phyloP scores from a whole-genome alignment of 78 protist species.

The Dictyostelium intermedium region DNA sequence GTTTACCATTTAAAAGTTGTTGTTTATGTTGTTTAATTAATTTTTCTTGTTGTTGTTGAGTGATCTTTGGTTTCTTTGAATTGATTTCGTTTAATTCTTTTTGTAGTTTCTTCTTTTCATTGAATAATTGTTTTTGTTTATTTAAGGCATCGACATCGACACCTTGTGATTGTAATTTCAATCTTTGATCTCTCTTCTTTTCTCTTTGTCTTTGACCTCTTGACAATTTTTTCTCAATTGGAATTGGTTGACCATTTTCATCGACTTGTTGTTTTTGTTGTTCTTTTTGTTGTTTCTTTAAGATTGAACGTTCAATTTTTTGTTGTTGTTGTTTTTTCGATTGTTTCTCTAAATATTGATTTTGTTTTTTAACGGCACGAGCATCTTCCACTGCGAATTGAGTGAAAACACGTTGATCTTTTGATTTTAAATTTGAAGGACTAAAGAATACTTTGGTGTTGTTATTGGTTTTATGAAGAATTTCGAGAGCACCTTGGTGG shows the following conservation, averaged over 20 bases:
- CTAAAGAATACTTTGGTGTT: background rate
- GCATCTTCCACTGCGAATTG: slow-evolving; percentile 75
- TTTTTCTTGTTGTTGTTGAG: background rate
- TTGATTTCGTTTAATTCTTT: background rate
- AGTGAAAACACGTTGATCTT: slow-evolving; percentile 25
- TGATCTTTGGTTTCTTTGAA: background rate
- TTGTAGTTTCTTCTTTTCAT: background rate
- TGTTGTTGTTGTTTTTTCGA: background rate
- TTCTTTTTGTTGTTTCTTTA: background rate
- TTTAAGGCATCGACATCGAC: background rate
- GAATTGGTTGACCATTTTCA: background rate
- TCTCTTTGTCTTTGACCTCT: slow-evolving; percentile 66
- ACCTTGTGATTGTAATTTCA: background rate
- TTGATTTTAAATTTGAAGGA: background rate
- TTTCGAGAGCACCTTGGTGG: slow-evolving; percentile 40
- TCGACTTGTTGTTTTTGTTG: background rate
- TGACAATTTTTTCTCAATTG: background rate
- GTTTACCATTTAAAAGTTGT: background rate
- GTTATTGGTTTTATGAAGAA: slow-evolving; percentile 23
- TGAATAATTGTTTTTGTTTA: background rate
- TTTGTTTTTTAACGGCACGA: slow-evolving; percentile 54
- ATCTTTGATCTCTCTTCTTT: slow-evolving; percentile 29
- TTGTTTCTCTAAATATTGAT: background rate
- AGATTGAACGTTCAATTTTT: background rate
- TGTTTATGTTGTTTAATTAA: background rate